These are phyloP conservation scores for Hypoxylon crocopeplum DNA, from an alignment of 495 filamentous ascomycete species.

Conservation along the genomic window DNA sequence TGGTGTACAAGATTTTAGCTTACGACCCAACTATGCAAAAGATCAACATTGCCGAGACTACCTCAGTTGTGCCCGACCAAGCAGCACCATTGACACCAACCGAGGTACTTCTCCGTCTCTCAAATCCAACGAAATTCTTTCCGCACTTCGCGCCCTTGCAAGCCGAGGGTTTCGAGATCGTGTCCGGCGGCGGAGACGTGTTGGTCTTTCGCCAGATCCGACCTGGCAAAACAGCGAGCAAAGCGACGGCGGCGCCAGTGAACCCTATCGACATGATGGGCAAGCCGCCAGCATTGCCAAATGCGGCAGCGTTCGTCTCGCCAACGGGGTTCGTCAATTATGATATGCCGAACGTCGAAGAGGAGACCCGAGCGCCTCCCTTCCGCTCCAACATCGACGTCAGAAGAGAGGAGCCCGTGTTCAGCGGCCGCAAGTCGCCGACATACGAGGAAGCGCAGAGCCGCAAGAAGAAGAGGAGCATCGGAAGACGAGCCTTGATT, in stretches of 20 bases:
- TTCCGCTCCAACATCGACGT: conserved; percentile 56
- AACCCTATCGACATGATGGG: conserved; percentile 67
- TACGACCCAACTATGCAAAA: conserved; percentile 70
- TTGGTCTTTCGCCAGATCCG: conserved; percentile 73
- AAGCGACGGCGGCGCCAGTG: conserved; percentile 34
- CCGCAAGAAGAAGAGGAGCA: conserved; percentile 44
- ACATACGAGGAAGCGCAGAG: conserved; percentile 36
- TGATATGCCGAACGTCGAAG: conserved; percentile 47
- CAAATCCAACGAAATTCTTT: conserved; percentile 74
- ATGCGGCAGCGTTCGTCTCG: conserved; percentile 60
- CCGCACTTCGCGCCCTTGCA: conserved; percentile 70
- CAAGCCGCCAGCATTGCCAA: conserved; percentile 38
- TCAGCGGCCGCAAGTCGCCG: conserved; percentile 51
- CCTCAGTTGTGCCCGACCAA: conserved; percentile 59
- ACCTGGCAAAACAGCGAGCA: conserved; percentile 22
- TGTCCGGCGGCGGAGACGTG: conserved; percentile 71
- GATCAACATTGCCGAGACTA: conserved; percentile 67
- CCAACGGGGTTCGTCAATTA: conserved; percentile 67
- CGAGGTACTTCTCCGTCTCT: conserved; percentile 70
- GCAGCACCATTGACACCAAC: conserved; percentile 57
- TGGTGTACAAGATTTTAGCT: conserved; percentile 73
- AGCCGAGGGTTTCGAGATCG: conserved; percentile 74
- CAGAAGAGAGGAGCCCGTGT: conserved; percentile 63
- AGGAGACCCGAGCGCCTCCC: conserved; percentile 35
- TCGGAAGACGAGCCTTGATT: conserved; percentile 59